Conservation (phyloP, 2,329 filamentous ascomycete genomes). For the Fusarium sp. region DNA sequence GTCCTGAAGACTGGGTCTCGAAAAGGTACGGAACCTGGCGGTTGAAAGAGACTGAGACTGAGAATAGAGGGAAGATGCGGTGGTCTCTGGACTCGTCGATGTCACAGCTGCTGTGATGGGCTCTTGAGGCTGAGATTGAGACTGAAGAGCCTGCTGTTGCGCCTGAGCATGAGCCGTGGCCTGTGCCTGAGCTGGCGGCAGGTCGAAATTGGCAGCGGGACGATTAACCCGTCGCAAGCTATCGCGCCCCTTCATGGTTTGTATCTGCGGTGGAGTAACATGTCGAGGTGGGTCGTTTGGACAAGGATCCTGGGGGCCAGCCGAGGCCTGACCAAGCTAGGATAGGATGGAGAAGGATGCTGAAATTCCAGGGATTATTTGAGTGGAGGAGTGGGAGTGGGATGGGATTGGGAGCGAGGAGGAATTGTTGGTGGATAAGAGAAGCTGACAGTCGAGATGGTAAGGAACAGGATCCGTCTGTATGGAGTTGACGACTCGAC, state of each 20-base stretch:
- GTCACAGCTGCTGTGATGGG: not conserved
- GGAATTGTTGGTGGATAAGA: constrained; percentile 5
- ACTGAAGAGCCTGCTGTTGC: constrained; percentile 24
- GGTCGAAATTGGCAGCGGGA: constrained; percentile 42
- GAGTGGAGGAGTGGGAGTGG: constrained; percentile 15
- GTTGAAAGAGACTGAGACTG: constrained; percentile 29
- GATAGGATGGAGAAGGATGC: constrained; percentile 13
- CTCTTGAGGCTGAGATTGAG: constrained; percentile 31
- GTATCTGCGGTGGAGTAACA: constrained; percentile 43
- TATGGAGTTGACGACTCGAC: constrained; percentile 1
- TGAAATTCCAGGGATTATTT: constrained; percentile 28
- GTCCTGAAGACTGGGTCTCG: constrained; percentile 38
- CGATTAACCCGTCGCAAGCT: constrained; percentile 41
- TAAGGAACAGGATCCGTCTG: not conserved
- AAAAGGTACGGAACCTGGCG: constrained; percentile 37
- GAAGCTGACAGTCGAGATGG: constrained; percentile 8
- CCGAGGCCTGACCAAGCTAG: constrained; percentile 20
- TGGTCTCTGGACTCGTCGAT: constrained; percentile 6
- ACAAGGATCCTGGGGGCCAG: constrained; percentile 34
- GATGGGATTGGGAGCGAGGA: not conserved
- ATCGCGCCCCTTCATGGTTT: constrained; percentile 43
- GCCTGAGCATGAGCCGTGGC: constrained; percentile 8
- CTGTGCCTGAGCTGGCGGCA: constrained; percentile 31
- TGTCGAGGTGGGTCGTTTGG: constrained; percentile 41
- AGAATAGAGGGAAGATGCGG: constrained; percentile 7